Evolutionary conservation across 345 rosid species (phyloP).

Genomic region (Dipteronia sinensis): DNA sequence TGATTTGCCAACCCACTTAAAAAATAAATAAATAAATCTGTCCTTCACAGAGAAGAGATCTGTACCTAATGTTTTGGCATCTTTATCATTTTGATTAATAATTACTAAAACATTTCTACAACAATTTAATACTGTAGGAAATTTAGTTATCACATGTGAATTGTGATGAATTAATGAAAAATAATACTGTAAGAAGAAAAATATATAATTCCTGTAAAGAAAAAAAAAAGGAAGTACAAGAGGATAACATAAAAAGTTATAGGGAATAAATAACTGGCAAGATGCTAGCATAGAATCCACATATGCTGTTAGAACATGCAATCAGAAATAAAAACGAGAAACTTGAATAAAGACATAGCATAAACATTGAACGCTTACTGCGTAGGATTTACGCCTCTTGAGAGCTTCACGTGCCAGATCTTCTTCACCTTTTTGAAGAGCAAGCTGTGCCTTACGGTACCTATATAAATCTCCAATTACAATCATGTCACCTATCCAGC

Average conservation of each 20-base stretch:
- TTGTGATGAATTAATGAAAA: background rate
- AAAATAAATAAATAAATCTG: background rate
- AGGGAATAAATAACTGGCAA: background rate
- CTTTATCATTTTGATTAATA: conserved; percentile 8
- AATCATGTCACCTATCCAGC: background rate
- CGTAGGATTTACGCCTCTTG: conserved; percentile 75
- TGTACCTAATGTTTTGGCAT: background rate
- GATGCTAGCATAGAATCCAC: background rate
- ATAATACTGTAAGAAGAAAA: background rate
- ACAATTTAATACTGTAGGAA: background rate
- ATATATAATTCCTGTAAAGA: no score
- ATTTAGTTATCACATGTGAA: background rate
- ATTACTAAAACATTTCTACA: background rate
- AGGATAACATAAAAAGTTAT: background rate
- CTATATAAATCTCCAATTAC: conserved; percentile 32
- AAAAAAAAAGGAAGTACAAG: background rate
- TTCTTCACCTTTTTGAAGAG: conserved; percentile 80
- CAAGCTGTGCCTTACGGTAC: conserved; percentile 80
- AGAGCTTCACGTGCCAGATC: conserved; percentile 90
- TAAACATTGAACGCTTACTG: conserved; percentile 44
- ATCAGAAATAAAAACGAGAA: background rate
- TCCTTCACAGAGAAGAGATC: conserved; percentile 1
- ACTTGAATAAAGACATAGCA: background rate
- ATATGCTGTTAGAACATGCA: background rate
- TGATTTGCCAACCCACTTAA: background rate